These are phyloP conservation scores for Ailanthus altissimus DNA, from an alignment of 345 rosid species.

Conservation along the genomic window DNA sequence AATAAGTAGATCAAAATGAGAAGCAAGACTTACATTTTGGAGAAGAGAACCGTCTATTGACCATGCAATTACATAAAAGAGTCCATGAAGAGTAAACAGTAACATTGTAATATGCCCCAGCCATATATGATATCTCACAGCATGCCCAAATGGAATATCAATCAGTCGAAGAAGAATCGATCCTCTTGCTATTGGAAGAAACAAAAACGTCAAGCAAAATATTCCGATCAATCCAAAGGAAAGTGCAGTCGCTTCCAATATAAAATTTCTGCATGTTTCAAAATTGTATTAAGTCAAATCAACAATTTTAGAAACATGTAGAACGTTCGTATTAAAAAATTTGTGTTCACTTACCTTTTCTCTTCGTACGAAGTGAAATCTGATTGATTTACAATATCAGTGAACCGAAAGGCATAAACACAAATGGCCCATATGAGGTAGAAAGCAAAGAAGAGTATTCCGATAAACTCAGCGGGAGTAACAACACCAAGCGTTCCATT, in stretches of 20 bases:
- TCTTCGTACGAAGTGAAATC: conserved; percentile 28
- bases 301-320: too few species aligned
- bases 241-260: conserved; percentile 42
- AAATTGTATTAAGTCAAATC: too few species aligned
- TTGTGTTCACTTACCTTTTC: conserved; percentile 46
- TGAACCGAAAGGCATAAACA: conserved; percentile 55
- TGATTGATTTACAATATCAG: conserved; percentile 32
- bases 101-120: conserved; percentile 85
- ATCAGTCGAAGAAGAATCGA: conserved; percentile 76
- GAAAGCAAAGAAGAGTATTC: conserved; percentile 59
- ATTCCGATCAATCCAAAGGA: conserved; percentile 74
- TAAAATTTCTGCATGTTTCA: too few species aligned
- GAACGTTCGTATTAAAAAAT: too few species aligned
- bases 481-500: conserved; percentile 94
- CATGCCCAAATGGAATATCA: conserved; percentile 92
- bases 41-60: conserved; percentile 55
- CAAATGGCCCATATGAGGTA: conserved; percentile 69
- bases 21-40: conserved; percentile 47
- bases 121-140: conserved; percentile 90
- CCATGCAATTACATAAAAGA: conserved; percentile 63
- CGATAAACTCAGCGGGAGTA: conserved; percentile 84
- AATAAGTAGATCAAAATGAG: too few species aligned
- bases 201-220: conserved; percentile 68
- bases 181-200: conserved; percentile 86
- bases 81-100: conserved; percentile 79